Evolutionary conservation across 345 rosid species (phyloP).

Genomic region (Iberis pinnata): DNA sequence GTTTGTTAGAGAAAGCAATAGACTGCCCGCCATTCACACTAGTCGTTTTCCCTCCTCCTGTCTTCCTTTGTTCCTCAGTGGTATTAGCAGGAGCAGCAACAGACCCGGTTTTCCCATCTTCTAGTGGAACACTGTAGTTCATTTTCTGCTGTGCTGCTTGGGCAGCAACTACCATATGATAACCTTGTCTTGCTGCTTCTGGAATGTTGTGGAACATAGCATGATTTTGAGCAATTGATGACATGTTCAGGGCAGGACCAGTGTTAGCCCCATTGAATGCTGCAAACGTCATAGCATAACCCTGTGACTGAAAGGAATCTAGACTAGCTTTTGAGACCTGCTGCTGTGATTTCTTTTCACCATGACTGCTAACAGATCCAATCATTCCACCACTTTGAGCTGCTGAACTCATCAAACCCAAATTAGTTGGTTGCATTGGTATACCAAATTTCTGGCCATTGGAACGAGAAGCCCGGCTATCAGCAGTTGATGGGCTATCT

Average conservation of each 20-base stretch:
- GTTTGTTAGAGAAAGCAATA: slow-evolving; percentile 69
- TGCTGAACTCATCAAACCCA: slow-evolving; percentile 56
- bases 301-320: slow-evolving; percentile 56
- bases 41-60: slow-evolving; percentile 18
- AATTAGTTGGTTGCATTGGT: slow-evolving; percentile 55
- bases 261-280: slow-evolving; percentile 51
- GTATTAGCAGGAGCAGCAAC: slow-evolving; percentile 40
- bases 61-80: slow-evolving; percentile 60
- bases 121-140: slow-evolving; percentile 47
- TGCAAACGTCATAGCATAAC: slow-evolving; percentile 89
- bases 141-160: slow-evolving; percentile 75
- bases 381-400: slow-evolving; percentile 41
- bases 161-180: slow-evolving; percentile 50
- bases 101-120: slow-evolving; percentile 59
- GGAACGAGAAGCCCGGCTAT: slow-evolving; percentile 59
- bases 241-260: slow-evolving; percentile 55
- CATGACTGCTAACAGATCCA: slow-evolving; percentile 37
- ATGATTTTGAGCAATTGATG: slow-evolving; percentile 69
- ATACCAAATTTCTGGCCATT: slow-evolving; percentile 59
- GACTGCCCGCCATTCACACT: slow-evolving; percentile 51
- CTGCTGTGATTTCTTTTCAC: slow-evolving; percentile 68
- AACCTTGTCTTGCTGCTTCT: slow-evolving; percentile 60
- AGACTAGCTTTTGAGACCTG: slow-evolving; percentile 47
- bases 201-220: slow-evolving; percentile 67
- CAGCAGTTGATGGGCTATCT: slow-evolving; percentile 78